Conservation (phyloP, 805 yeast species). For the Starmerella sp. region DNA sequence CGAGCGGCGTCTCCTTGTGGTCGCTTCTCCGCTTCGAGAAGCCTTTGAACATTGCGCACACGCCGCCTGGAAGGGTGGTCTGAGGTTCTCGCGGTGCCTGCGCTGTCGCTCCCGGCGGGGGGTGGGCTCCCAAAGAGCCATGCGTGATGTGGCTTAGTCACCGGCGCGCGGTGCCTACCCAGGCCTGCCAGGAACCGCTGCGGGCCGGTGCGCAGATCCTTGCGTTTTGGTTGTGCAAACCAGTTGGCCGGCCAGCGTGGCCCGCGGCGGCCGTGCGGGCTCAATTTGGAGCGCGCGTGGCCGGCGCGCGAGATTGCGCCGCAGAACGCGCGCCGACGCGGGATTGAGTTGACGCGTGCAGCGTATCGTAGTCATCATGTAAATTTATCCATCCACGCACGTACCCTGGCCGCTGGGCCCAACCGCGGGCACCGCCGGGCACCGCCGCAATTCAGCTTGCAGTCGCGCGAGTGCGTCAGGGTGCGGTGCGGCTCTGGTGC, state of each 20-base stretch:
- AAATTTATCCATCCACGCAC: no score
- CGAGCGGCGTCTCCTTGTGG: not conserved
- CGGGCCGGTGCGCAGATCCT: no score
- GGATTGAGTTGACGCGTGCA: not conserved
- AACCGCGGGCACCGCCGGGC: no score
- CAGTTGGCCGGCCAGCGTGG: no score
- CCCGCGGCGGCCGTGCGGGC: no score
- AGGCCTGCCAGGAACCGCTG: not conserved
- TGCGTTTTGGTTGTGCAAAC: no score
- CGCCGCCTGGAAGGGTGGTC: not conserved
- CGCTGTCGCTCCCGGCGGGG: not conserved
- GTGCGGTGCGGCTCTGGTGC: no score
- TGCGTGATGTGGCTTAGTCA: not conserved
- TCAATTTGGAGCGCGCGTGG: no score
- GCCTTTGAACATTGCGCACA: conserved; percentile 13
- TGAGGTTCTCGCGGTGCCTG: not conserved
- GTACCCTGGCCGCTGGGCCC: no score
- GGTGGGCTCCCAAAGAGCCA: not conserved
- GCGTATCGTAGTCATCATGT: not conserved
- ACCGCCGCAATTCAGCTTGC: no score
- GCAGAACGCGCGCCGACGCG: not conserved
- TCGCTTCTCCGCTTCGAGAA: conserved; percentile 17
- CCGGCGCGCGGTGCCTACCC: not conserved
- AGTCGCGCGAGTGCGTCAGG: no score
- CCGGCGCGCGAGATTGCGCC: no score